These are phyloP conservation scores for Aspergillus sp. DNA, from an alignment of 2,329 filamentous ascomycete species.

Conservation along the genomic window DNA sequence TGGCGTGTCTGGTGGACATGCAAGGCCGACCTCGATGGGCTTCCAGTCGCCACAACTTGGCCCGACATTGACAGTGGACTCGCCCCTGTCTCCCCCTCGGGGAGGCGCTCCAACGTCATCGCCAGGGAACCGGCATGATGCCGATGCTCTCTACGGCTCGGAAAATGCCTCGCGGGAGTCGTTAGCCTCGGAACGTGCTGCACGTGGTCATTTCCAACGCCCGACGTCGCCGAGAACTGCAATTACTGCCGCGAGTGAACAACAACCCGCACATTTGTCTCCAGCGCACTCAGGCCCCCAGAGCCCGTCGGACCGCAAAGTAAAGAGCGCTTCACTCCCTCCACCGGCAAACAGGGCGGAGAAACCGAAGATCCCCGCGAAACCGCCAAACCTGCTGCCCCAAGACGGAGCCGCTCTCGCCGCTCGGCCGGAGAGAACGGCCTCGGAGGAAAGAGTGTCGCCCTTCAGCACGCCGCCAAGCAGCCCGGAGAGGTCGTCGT, in stretches of 20 bases:
- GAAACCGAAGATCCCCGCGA: conserved; percentile 58
- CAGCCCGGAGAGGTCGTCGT: conserved; percentile 54
- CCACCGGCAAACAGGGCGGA: conserved; percentile 73
- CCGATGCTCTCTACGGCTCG: conserved; percentile 34
- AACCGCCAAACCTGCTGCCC: conserved; percentile 29
- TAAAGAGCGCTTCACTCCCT: conserved; percentile 43
- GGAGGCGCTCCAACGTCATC: conserved; percentile 36
- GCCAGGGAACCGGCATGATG: conserved; percentile 52
- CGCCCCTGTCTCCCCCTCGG: conserved; percentile 34
- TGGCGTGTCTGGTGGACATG: conserved; percentile 50
- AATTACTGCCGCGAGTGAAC: conserved; percentile 12
- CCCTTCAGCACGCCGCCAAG: conserved; percentile 82
- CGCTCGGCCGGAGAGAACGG: conserved; percentile 15
- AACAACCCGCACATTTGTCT: conserved; percentile 12
- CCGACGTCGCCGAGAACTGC: conserved; percentile 24
- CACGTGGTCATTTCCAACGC: conserved; percentile 11
- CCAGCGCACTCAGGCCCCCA: conserved; percentile 7
- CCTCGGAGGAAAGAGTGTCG: conserved; percentile 48
- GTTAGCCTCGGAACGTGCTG: conserved; percentile 13
- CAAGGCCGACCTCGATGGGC: conserved; percentile 37
- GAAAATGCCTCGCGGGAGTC: conserved; percentile 16
- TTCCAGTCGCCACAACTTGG: conserved; percentile 33
- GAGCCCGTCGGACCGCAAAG: conserved; percentile 20
- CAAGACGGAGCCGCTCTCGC: conserved; percentile 19
- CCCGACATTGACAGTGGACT: conserved; percentile 35